Evolutionary conservation across 139 green algal genomes (phyloP).

Genomic region (Nannochloris sp.): DNA sequence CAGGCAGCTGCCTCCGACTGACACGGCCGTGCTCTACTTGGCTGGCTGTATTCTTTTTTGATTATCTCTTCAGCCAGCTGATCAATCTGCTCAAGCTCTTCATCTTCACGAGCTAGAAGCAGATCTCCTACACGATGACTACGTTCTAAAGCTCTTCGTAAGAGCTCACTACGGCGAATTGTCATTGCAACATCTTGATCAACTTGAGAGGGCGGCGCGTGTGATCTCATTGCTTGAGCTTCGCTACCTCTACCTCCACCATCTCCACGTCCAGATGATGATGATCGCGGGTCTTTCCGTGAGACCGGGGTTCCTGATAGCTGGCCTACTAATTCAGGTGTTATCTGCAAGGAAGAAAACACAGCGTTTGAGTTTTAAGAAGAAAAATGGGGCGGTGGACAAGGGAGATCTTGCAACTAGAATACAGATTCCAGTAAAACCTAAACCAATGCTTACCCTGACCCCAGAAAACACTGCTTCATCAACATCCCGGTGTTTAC

Average conservation of each 20-base stretch:
- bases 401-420: background rate
- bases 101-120: slow-evolving; percentile 41
- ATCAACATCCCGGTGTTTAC: background rate
- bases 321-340: background rate
- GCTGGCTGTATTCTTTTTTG: slow-evolving; percentile 24
- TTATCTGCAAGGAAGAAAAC: no score
- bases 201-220: no score
- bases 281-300: no score
- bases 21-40: slow-evolving; percentile 1
- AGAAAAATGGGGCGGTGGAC: background rate
- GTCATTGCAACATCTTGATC: slow-evolving; percentile 7
- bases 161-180: background rate
- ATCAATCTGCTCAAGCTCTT: slow-evolving; percentile 32
- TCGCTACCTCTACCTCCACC: no score
- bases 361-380: no score
- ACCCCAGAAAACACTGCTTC: background rate
- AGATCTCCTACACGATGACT: slow-evolving; percentile 32
- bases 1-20: slow-evolving; percentile 4
- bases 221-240: background rate
- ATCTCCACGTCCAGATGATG: no score
- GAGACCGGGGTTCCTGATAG: no score
- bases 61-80: slow-evolving; percentile 34
- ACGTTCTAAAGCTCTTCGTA: slow-evolving; percentile 15
- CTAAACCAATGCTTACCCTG: background rate
- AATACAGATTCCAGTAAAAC: background rate